Base-by-base conservation (phyloP, 139 green algal species). In the Spirogloea muscicola region DNA sequence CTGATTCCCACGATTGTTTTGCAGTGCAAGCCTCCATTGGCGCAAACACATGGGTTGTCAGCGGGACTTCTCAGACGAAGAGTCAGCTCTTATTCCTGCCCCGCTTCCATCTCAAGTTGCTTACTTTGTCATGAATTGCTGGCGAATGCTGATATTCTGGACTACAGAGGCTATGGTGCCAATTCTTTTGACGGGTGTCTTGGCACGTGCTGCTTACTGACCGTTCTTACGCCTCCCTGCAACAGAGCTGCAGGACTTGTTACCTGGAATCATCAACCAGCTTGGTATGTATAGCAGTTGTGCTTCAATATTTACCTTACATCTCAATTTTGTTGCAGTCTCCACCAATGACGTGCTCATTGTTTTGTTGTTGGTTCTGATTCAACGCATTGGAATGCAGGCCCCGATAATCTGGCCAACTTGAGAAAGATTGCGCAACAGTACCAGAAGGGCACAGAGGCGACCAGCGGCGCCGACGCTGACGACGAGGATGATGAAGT, bases 31-130 rank as follows among this genome's bases (percentile, higher is more conserved):
- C 95, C 0, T 97, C 91, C 61, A 98, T 98, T 66, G 88, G 87
- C 7, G 95, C 95, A 58, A 98, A 99, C 89, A 99, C 95, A 49
- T 99, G 96, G 77, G 94, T 99, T 3, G 92, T 99, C 61, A 94
- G 86, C 76, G 95, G 94, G 0, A 84, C 88, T 27, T 91, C 91
- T 3, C 86, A 92, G 77, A 89, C 70, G n/a, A 94, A 91, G 82
- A 90, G 87, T 93, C 49, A 86, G 87, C 37, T 7, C 38, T 72
- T 7, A 65, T 9, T 21, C 5, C 27, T 72, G 9, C 33, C 4
- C 7, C 16, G 13, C 63, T 72, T 3, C 5, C 67, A 46, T 71
- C 49, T 78, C 5, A 33, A 4, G 38, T 29, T 58, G 52, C 3
- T 58, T 81, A 41, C 27, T 71, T 33, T 58, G 41, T 21, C 43